Base-by-base conservation (phyloP, 2,329 filamentous ascomycete genomes). In the Aspergillus melleus region DNA sequence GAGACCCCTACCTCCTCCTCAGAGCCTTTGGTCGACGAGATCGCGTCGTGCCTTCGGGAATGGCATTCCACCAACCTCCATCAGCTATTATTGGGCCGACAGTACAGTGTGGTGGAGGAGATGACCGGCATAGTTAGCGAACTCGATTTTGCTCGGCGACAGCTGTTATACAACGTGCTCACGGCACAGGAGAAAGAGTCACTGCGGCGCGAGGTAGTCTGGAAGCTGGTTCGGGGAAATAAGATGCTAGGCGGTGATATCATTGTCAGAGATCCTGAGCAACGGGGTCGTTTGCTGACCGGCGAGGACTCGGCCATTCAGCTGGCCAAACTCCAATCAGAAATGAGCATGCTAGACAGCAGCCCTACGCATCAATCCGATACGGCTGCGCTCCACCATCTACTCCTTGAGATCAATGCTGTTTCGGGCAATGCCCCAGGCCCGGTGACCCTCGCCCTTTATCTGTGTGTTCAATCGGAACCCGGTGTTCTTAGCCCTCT, bases 1-100 rank as follows among this genome's bases (percentile, higher is more conserved):
- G 95, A 99, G 79, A 96, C 92, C 2, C 91, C 93, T 1, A 96
- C 92, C 0, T 97, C 92, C 6, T 83, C 86, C 16, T 88, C 90
- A 9, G 96, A 99, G 74, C 95, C 95, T 2, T 78, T 99, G 62
- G 93, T 99, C 24, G 95, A 99, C 76, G 95, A 99, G 76, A 98
- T 99, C 68, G 93, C 95, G 14, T 97, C 93, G 3, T 99, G 95
- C 74, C 79, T 99, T 64, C 87, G 95, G 68, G 95, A 99, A 83
- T 99, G 95, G 96, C 94, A 99, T 78, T 96, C 95, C 20, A 96
- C 93, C 19, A 96, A 97, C 72, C 83, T 99, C 16, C 96, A 99
- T 77, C 92, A 96, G 73, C 83, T 98, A 24, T 84, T 99, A 1
- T 84, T 99, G 9, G 87, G 88, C 20, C 86, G 92, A 61, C 88